Base-by-base conservation (phyloP, 2,329 filamentous ascomycete species). In the Teratosphaeria pseudoeucalypti region DNA sequence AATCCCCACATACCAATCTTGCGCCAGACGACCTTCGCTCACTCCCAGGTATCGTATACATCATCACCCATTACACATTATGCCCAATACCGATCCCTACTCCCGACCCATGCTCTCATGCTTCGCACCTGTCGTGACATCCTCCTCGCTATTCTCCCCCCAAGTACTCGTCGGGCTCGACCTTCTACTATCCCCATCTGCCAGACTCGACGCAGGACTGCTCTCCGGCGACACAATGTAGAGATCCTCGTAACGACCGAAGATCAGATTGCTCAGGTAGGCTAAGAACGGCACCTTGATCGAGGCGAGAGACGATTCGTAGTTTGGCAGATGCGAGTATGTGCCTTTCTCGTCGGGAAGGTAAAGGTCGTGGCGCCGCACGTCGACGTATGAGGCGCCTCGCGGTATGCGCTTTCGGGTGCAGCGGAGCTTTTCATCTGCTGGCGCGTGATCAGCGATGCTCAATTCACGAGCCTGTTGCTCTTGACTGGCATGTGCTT, bases 221-320 rank as follows among this genome's bases (percentile, higher is more conserved):
- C 65, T 73, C 52, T 77, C 74, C 19, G 75, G 72, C 55, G 73
- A 77, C 19, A 80, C 75, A 61, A 80, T 79, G 67, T 77, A 80
- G n/a, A 80, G 71, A 39, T 79, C 74, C 27, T 77, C 72, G 62
- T 74, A 79, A 59, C 72, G 74, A 59, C 77, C 75, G 59, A 78
- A 70, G 16, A 79, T 65, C 62, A 78, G 68, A 47, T 76, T 72
- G 61, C 76, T 77, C 73, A 76, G 77, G 64, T 77, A 78, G 10
- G 76, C 75, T 34, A 67, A 65, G 11, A 70, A 72, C 6, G 77
- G 77, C 26, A 80, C 70, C 55, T 76, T 75, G 60, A 80, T 71
- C 57, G 77, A 77, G 23, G 78, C 78, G 57, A 79, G 70, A 1
- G 74, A 76, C n/a, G 73, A 73, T 66, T 78, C 76, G 68, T 73